Evolutionary conservation across 1,139 yeast genomes (phyloP).

Genomic region (Chernovozyma aurita): DNA sequence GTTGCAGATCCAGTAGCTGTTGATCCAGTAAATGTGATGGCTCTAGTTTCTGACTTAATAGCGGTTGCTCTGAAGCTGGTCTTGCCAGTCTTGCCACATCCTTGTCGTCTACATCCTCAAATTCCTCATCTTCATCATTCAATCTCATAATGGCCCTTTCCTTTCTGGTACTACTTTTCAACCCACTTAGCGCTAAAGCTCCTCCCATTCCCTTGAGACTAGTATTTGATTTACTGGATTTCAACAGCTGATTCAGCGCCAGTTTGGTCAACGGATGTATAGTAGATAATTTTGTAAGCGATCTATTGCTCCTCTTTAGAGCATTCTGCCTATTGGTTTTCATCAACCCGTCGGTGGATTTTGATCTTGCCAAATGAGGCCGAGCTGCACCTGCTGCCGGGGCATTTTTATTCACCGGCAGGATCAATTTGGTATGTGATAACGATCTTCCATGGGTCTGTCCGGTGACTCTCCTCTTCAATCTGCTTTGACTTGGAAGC

Average conservation of each 20-base stretch:
- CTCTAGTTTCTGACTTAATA: background rate
- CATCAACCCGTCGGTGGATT: constrained; percentile 40
- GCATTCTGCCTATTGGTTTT: constrained; percentile 18
- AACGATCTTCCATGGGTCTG: constrained; percentile 5
- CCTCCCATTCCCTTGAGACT: constrained; percentile 30
- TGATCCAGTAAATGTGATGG: background rate
- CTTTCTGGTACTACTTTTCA: constrained; percentile 36
- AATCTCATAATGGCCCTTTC: constrained; percentile 39
- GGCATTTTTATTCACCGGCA: constrained; percentile 8
- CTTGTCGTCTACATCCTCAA: constrained; percentile 22
- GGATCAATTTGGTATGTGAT: constrained; percentile 2
- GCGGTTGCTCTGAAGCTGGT: background rate
- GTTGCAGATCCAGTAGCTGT: background rate
- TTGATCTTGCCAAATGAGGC: constrained; percentile 37
- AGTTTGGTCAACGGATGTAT: constrained; percentile 41
- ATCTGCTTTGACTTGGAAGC: background rate
- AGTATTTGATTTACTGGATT: constrained; percentile 29
- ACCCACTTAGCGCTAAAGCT: constrained; percentile 20
- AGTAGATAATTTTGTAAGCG: constrained; percentile 33
- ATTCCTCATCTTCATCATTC: constrained; percentile 28
- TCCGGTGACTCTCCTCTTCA: background rate
- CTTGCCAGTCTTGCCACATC: constrained; percentile 4
- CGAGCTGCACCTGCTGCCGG: constrained; percentile 11
- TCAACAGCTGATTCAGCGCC: constrained; percentile 25
- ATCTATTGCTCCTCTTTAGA: constrained; percentile 33